Base-by-base conservation (phyloP, 176 grass and related monocot genomes). In the Neostapfia colusana region DNA sequence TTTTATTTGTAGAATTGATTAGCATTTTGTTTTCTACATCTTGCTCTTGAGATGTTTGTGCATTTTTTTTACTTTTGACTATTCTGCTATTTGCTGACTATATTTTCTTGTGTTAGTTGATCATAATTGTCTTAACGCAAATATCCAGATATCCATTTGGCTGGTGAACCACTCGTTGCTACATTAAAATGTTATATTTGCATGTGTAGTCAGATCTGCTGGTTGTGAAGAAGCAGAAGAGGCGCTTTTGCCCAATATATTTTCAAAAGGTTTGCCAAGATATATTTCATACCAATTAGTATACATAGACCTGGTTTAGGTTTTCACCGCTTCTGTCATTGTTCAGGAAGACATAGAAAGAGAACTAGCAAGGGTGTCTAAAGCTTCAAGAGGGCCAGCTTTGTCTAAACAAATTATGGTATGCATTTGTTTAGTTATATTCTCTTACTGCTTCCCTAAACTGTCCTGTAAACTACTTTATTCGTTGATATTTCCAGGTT, bases 321-420 rank as follows among this genome's bases (percentile, higher is more conserved):
- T 84, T 9, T 61, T 88, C 65, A 82, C 31, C 46, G 48, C 10
- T 55, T 31, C 9, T 17, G 37, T 79, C 31, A 69, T 10, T 15
- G 10, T 73, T 65, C 75, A 93, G 91, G 95, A 98, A 85, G 95
- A 98, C 81, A 98, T 95, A 87, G 95, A 98, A 78, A 90, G 89
- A 88, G 89, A 98, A 73, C 91, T 98, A 72, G 75, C 72, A 40
- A 92, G 73, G 65, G 73, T 61, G 25, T 92, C 83, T 9, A 86
- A 77, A 55, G 37, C 78, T 84, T 92, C 77, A 49, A 94, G 83
- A 83, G 91, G 85, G 74, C 81, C 86, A 60, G 83, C 79, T 34
- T 88, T 76, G 31, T 90, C 89, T 84, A 93, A 92, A 83, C 70
- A 88, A 81, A 95, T 95, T 70, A 86, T 92, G 91, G 89, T 98